Evolutionary conservation across 1,139 yeast genomes (phyloP).

Genomic region (Yamadazyma mexicana): DNA sequence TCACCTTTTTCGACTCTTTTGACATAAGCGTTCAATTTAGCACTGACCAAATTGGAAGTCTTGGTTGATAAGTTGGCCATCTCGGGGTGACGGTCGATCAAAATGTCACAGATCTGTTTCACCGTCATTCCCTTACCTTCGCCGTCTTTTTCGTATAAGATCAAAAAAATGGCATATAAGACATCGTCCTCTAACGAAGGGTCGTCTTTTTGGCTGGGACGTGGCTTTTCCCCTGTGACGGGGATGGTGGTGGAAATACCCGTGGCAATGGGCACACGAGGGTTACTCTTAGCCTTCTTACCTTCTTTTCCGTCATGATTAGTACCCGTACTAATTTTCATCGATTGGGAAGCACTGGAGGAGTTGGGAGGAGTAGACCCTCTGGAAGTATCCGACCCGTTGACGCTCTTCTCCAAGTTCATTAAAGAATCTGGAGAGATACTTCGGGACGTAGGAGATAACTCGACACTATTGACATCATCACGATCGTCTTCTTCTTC

Average conservation of each 20-base stretch:
- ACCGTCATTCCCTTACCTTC: slow-evolving; percentile 80
- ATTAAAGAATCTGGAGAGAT: slow-evolving; percentile 47
- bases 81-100: slow-evolving; percentile 72
- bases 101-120: slow-evolving; percentile 75
- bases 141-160: slow-evolving; percentile 65
- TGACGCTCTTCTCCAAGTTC: slow-evolving; percentile 23
- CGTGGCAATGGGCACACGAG: slow-evolving; percentile 57
- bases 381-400: slow-evolving; percentile 23
- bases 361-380: slow-evolving; percentile 30
- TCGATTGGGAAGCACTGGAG: background rate
- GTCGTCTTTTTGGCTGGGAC: slow-evolving; percentile 61
- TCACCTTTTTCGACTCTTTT: slow-evolving; percentile 83
- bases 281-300: slow-evolving; percentile 37
- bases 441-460: slow-evolving; percentile 42
- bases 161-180: slow-evolving; percentile 68
- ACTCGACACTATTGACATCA: slow-evolving; percentile 16
- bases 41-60: slow-evolving; percentile 78
- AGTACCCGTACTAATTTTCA: slow-evolving; percentile 9
- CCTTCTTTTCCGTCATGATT: slow-evolving; percentile 3
- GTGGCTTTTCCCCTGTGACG: slow-evolving; percentile 77
- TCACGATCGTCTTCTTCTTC: background rate
- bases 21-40: slow-evolving; percentile 80
- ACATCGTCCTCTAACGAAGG: slow-evolving; percentile 74
- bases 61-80: slow-evolving; percentile 78
- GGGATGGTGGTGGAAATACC: slow-evolving; percentile 80